Percentiles rank a stretch among this genome's conserved stretches.
Conservation (phyloP, 768 basidiomycete genomes). For the Boletus pseudopeckii region DNA sequence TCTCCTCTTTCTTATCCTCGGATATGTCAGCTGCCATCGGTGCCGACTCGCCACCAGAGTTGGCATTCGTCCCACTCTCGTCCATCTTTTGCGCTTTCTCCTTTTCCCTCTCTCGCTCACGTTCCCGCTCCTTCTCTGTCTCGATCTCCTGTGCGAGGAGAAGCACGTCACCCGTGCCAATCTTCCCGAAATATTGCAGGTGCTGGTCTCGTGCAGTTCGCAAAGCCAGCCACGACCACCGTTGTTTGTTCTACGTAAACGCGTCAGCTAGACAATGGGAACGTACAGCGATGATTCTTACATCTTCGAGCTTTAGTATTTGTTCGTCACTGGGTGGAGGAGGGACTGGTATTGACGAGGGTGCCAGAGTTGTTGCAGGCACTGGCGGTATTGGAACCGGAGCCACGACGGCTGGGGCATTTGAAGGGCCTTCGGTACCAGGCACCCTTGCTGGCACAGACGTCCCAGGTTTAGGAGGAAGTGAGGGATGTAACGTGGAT, state of each 20-base stretch:
- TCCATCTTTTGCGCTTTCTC: conserved; percentile 27
- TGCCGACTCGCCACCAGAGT: conserved; percentile 34
- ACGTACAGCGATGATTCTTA: conserved; percentile 20
- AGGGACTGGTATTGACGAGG: conserved; percentile 21
- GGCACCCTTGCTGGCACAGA: conserved; percentile 30
- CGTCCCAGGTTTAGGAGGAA: conserved; percentile 67
- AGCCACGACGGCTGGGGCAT: conserved; percentile 9
- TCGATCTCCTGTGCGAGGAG: conserved; percentile 39
- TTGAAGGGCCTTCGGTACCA: conserved; percentile 33
- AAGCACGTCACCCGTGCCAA: conserved; percentile 73
- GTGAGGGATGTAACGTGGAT: conserved; percentile 61
- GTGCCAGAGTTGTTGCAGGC: conserved; percentile 14
- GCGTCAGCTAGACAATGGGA: conserved; percentile 13
- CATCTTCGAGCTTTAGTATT: conserved; percentile 61
- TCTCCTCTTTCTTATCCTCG: conserved; percentile 27
- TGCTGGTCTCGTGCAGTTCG: conserved; percentile 72
- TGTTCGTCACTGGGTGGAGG: conserved; percentile 43
- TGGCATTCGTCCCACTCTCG: conserved; percentile 15
- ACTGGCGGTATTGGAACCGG: conserved; percentile 10
- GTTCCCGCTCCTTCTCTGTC: conserved; percentile 35
- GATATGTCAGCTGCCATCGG: conserved; percentile 14
- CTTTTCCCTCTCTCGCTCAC: conserved; percentile 36
- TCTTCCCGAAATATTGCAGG: conserved; percentile 76
- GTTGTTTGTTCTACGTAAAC: conserved; percentile 60
- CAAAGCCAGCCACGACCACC: conserved; percentile 78